Evolutionary conservation across 2,329 filamentous ascomycete genomes (phyloP).

Genomic region (Xylaria digitata): DNA sequence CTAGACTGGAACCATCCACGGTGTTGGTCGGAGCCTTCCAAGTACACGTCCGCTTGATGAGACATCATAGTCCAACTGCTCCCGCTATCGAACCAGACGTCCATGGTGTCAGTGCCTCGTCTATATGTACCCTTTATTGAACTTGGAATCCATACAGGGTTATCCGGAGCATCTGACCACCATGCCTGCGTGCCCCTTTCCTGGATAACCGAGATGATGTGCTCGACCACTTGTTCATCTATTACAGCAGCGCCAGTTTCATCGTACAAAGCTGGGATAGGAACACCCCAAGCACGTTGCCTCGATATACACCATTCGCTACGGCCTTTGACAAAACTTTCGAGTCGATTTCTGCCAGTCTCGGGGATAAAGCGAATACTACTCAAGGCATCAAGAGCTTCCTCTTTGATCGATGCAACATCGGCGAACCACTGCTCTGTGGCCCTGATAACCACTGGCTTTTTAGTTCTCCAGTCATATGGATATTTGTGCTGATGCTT

Average conservation of each 20-base stretch:
- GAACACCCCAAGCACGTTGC: constrained; percentile 95
- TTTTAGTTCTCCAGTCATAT: constrained; percentile 96
- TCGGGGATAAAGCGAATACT: constrained; percentile 83
- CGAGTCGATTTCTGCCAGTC: constrained; percentile 76
- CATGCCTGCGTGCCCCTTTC: constrained; percentile 88
- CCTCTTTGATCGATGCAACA: constrained; percentile 81
- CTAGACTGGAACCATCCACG: constrained; percentile 99
- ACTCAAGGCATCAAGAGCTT: constrained; percentile 76
- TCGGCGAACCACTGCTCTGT: constrained; percentile 99
- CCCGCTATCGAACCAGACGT: constrained; percentile 99
- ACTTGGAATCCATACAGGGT: constrained; percentile 79
- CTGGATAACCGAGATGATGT: constrained; percentile 84
- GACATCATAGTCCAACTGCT: constrained; percentile 82
- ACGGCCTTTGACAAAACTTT: constrained; percentile 86
- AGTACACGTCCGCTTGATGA: constrained; percentile 81
- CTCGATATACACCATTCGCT: constrained; percentile 99
- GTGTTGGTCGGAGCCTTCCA: constrained; percentile 96
- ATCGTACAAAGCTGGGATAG: constrained; percentile 90
- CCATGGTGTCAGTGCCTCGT: constrained; percentile 95
- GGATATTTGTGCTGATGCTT: constrained; percentile 91
- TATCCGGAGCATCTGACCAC: constrained; percentile 86
- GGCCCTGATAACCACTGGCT: constrained; percentile 88
- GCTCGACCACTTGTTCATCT: constrained; percentile 80
- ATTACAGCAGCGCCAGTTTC: constrained; percentile 79
- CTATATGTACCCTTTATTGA: constrained; percentile 70